phyloP scores from a whole-genome alignment of 1,284 basidiomycete species.

The Ceratobasidium sp. region DNA sequence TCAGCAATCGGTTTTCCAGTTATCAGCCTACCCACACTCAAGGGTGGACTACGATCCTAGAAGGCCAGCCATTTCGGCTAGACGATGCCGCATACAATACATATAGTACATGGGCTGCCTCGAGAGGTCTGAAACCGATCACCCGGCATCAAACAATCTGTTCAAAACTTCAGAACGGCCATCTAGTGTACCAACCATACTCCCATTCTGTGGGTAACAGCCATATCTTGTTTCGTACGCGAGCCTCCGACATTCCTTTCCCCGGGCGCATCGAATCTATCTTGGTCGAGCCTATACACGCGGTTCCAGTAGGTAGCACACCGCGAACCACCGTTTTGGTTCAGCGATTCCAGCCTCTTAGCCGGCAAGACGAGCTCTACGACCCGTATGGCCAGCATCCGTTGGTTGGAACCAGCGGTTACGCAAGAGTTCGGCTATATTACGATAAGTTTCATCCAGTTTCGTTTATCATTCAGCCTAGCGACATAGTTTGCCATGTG shows the following conservation, averaged over 20 bases:
- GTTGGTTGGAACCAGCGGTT: background rate
- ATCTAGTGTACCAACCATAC: constrained; percentile 1
- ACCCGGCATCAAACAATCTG: background rate
- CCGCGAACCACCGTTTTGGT: background rate
- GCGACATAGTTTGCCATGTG: background rate
- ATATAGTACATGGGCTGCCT: background rate
- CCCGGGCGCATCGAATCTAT: background rate
- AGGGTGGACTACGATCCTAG: background rate
- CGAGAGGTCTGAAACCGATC: background rate
- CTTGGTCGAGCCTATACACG: background rate
- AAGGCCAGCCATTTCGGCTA: background rate
- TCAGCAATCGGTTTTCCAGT: background rate
- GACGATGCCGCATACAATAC: background rate
- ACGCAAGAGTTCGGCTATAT: background rate
- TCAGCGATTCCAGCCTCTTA: background rate
- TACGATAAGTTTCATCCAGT: background rate
- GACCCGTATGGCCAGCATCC: background rate
- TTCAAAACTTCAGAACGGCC: background rate
- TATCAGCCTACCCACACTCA: background rate
- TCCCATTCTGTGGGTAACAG: background rate
- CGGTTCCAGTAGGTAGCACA: background rate
- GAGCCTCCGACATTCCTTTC: background rate
- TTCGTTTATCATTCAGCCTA: background rate
- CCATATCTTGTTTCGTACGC: background rate
- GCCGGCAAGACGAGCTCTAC: background rate